Percentiles rank a stretch among this genome's conserved stretches.
These are phyloP conservation scores for Phytophthora lateralis DNA, from an alignment of 352 stramenopile species.

Conservation along the genomic window DNA sequence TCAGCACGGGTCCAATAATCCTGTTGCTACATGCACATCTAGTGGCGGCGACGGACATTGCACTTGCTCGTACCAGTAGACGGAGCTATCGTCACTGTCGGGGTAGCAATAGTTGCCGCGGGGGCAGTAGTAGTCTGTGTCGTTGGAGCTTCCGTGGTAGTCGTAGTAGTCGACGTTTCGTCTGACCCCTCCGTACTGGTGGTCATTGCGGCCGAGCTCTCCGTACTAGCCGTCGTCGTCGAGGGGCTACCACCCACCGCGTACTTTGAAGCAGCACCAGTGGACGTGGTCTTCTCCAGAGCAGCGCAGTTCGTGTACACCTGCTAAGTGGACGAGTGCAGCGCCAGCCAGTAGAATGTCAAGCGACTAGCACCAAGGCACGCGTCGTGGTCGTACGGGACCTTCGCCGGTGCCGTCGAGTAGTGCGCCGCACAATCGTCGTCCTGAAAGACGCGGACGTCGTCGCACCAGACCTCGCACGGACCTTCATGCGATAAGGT, in stretches of 20 bases:
- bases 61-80: conserved; percentile 11
- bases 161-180: conserved; percentile 10
- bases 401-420: conserved; percentile 20
- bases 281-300: conserved; percentile 24
- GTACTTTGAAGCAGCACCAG: conserved; percentile 16
- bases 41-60: conserved; percentile 12
- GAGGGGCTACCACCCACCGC: conserved; percentile 15
- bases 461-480: conserved; percentile 45
- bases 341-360: conserved; percentile 46
- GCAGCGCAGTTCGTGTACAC: conserved; percentile 44
- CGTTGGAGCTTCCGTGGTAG: conserved; percentile 12
- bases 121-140: conserved; percentile 8
- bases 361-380: conserved; percentile 28
- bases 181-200: conserved; percentile 10
- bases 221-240: conserved; percentile 12
- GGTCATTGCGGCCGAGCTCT: conserved; percentile 4
- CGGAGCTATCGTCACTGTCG: conserved; percentile 4
- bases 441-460: conserved; percentile 9
- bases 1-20: too few species aligned
- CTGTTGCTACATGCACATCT: neutral
- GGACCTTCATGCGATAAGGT: conserved; percentile 35
- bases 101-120: conserved; percentile 11
- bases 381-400: conserved; percentile 28
- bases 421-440: conserved; percentile 15
- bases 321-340: conserved; percentile 42